These are phyloP conservation scores for Rhizopogon rudus DNA, from an alignment of 768 basidiomycete genomes.

Conservation along the genomic window DNA sequence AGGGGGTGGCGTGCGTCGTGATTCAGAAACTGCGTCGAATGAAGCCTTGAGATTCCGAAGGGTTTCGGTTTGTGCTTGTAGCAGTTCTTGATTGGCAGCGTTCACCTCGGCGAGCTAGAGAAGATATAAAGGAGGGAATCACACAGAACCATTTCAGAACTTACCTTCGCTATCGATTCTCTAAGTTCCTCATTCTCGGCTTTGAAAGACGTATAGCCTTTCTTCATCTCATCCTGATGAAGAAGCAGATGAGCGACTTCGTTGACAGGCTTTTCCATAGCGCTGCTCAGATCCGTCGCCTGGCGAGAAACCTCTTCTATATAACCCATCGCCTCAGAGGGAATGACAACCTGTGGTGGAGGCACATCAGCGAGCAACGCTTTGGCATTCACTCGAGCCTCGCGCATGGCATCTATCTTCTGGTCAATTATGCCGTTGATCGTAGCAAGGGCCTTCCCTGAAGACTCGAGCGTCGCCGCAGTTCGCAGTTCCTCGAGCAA, in stretches of 20 bases:
- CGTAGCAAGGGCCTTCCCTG: conserved; percentile 13
- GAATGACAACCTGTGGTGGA: conserved; percentile 17
- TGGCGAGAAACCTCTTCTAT: conserved; percentile 15
- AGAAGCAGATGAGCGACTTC: conserved; percentile 22
- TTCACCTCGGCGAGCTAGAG: neutral
- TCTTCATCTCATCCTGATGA: neutral
- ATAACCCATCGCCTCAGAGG: conserved; percentile 7
- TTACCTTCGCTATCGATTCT: neutral
- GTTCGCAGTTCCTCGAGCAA: conserved; percentile 26
- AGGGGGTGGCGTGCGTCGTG: neutral
- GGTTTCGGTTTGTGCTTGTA: neutral
- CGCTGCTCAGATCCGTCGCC: conserved; percentile 16
- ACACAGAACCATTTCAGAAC: too few relatives aligned
- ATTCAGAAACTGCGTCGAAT: neutral
- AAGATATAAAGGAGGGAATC: too few relatives aligned
- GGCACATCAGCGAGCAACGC: conserved; percentile 11
- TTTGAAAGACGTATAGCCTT: neutral
- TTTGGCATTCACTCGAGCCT: conserved; percentile 16
- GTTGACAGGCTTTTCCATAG: conserved; percentile 18
- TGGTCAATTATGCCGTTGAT: conserved; percentile 13
- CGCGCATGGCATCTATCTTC: conserved; percentile 16
- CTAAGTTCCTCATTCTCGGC: neutral
- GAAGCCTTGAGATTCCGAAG: neutral
- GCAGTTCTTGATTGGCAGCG: neutral
- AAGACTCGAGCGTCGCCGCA: conserved; percentile 21